Conservation (phyloP, 768 basidiomycete species). For the Amanita pseudoporphyria region DNA sequence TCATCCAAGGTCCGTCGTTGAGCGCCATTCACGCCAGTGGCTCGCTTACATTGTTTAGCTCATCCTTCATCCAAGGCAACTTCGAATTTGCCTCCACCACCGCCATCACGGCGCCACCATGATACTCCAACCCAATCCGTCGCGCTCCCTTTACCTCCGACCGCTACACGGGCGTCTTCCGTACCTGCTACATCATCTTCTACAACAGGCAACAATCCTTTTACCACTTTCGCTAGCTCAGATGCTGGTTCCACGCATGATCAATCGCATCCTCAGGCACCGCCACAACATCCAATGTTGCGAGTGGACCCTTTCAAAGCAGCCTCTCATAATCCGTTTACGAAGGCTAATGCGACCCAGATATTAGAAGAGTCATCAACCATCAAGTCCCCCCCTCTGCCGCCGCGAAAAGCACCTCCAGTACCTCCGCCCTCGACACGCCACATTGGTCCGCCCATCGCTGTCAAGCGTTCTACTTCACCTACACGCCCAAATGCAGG, state of each 20-base stretch:
- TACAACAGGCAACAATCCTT: constrained; percentile 17
- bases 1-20: constrained; percentile 57
- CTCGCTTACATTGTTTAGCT: background rate
- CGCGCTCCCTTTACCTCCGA: background rate
- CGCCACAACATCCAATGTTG: constrained; percentile 13
- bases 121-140: background rate
- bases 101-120: constrained; percentile 1
- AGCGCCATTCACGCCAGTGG: background rate
- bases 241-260: constrained; percentile 7
- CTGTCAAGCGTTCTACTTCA: constrained; percentile 11
- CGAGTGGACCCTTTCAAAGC: constrained; percentile 1
- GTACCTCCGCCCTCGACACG: constrained; percentile 28
- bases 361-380: constrained; percentile 2
- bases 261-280: constrained; percentile 5
- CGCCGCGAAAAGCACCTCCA: constrained; percentile 38
- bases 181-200: constrained; percentile 11
- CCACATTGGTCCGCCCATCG: constrained; percentile 19
- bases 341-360: constrained; percentile 16
- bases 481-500: constrained; percentile 11
- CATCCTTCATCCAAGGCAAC: background rate
- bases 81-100: background rate
- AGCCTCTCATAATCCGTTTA: constrained; percentile 28
- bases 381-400: constrained; percentile 34
- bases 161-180: constrained; percentile 3
- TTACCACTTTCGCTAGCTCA: constrained; percentile 19